Evolutionary conservation across 2,329 filamentous ascomycete genomes (phyloP).

Genomic region (Colletotrichum gigasporum): DNA sequence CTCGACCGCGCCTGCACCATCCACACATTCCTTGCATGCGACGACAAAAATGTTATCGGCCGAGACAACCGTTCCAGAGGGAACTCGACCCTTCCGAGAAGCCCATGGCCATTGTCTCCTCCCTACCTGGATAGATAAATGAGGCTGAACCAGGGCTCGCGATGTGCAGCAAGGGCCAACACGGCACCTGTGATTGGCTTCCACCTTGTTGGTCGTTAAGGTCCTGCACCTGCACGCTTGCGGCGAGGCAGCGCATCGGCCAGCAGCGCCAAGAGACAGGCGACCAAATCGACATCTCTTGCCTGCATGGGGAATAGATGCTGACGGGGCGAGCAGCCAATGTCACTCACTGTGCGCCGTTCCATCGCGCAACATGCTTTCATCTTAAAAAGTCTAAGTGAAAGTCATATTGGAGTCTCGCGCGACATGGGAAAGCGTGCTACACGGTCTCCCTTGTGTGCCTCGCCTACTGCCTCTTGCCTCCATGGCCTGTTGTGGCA

Average conservation of each 20-base stretch:
- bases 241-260: not conserved
- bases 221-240: constrained; percentile 9
- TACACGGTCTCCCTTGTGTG: constrained; percentile 16
- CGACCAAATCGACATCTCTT: not conserved
- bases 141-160: constrained; percentile 1
- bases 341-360: constrained; percentile 1
- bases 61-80: not conserved
- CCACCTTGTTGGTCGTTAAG: not conserved
- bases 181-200: no score
- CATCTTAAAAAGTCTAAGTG: constrained; percentile 2
- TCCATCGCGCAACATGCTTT: constrained; percentile 1
- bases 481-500: not conserved
- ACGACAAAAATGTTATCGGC: not conserved
- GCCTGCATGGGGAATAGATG: not conserved
- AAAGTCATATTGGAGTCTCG: not conserved
- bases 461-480: not conserved
- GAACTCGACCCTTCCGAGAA: not conserved
- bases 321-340: not conserved
- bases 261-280: not conserved
- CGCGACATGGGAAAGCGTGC: constrained; percentile 9
- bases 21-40: not conserved
- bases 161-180: constrained; percentile 6
- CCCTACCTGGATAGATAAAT: not conserved
- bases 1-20: not conserved
- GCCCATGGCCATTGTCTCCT: not conserved